Evolutionary conservation across 768 basidiomycete species (phyloP).

Genomic region (Pleurotus cornucopiae): DNA sequence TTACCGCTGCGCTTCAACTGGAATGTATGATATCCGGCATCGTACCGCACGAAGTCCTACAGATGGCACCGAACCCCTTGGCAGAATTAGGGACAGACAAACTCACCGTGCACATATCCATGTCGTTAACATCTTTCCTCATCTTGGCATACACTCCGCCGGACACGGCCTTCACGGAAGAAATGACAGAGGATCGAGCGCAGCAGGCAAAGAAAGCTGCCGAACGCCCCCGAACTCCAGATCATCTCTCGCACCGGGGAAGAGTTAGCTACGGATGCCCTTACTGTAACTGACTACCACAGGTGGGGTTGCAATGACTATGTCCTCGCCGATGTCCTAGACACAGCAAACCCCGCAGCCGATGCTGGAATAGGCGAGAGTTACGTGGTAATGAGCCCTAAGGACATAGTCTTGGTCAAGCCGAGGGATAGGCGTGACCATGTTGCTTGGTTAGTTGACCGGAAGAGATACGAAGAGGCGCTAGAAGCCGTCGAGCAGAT

Average conservation of each 20-base stretch:
- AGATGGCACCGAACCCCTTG: constrained; percentile 16
- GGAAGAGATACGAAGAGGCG: constrained; percentile 84
- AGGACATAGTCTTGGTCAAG: constrained; percentile 82
- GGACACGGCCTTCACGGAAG: constrained; percentile 62
- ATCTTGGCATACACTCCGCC: constrained; percentile 85
- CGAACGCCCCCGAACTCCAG: constrained; percentile 87
- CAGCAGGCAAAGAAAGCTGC: constrained; percentile 81
- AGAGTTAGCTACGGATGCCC: constrained; percentile 80
- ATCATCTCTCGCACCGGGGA: constrained; percentile 88
- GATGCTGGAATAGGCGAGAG: constrained; percentile 37
- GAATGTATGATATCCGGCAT: constrained; percentile 96
- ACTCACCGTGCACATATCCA: constrained; percentile 12
- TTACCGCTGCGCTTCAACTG: constrained; percentile 87
- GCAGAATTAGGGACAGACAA: constrained; percentile 10
- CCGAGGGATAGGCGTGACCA: constrained; percentile 88
- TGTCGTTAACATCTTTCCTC: constrained; percentile 66
- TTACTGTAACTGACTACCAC: constrained; percentile 75
- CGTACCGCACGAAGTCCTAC: constrained; percentile 62
- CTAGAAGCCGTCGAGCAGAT: constrained; percentile 74
- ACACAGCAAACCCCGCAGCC: constrained; percentile 23
- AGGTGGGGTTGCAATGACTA: constrained; percentile 94
- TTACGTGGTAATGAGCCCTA: constrained; percentile 84
- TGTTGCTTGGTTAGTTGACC: constrained; percentile 88
- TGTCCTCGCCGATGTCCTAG: constrained; percentile 52
- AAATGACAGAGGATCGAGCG: constrained; percentile 66